phyloP scores from a whole-genome alignment of 1,284 basidiomycete genomes.

The Puccinia hordei region DNA sequence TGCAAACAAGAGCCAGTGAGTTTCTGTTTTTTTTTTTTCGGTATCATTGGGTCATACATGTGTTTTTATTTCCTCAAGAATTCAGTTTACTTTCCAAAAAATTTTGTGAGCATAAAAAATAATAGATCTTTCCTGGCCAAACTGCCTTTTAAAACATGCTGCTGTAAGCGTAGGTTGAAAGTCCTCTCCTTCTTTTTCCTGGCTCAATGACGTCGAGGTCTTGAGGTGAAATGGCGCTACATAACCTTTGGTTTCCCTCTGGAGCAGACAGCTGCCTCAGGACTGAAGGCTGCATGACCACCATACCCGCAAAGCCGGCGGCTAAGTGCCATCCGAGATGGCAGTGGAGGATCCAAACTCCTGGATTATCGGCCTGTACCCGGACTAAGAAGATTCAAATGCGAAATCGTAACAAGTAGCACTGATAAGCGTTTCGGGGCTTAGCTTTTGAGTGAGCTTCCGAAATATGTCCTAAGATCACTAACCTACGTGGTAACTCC shows the following conservation, averaged over 20 bases:
- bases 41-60: too few species aligned
- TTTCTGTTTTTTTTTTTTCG: too few species aligned
- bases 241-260: constrained; percentile 18
- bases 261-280: constrained; percentile 6
- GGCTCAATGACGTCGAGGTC: constrained; percentile 9
- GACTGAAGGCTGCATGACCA: constrained; percentile 54
- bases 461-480: not conserved
- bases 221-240: not conserved
- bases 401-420: not conserved
- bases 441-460: not conserved
- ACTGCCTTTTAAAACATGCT: not conserved
- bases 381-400: constrained; percentile 22
- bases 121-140: too few species aligned
- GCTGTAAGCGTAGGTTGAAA: not conserved
- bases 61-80: too few species aligned
- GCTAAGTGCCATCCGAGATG: constrained; percentile 55
- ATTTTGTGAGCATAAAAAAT: too few species aligned
- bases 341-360: constrained; percentile 54
- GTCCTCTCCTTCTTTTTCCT: constrained; percentile 9
- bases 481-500: constrained; percentile 41
- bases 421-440: not conserved
- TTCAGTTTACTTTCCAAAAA: too few species aligned
- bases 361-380: constrained; percentile 33
- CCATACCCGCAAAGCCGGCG: constrained; percentile 55
- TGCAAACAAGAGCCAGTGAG: too few species aligned